Base-by-base conservation (phyloP, 805 yeast species). In the Spathaspora sp. region DNA sequence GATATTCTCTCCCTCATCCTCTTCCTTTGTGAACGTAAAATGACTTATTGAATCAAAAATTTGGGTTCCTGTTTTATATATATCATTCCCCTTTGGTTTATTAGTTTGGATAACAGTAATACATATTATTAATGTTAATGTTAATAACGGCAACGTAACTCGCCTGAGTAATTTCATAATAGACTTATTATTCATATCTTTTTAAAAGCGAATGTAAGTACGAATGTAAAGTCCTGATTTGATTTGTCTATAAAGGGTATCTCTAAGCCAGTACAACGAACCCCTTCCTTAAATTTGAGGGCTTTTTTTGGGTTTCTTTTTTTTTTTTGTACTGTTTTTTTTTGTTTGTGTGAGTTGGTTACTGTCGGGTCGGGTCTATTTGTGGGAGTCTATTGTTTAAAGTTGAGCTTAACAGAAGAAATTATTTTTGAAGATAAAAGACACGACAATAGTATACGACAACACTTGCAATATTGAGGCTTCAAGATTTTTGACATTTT, bases 21-120 rank as follows among this genome's bases (percentile, higher is more conserved):
- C n/a, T 7, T 47, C 43, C n/a, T 49, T 49, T 3, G 50, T 31
- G 19, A 52, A 52, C 26, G 54, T 48, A 19, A 52, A 48, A 35
- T 52, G 45, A 20, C 53, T 51, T 18, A 56, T 46, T 9, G 60
- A 52, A 40, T 58, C 59, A 35, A 56, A 48, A 6, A 55, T 45
- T 2, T 49, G 50, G 12, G 31, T 43, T 18, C 47, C 44, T 26
- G 26, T 35, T n/a, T 49, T 18, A 26, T 38, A 46, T 14, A 46
- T 7, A 5, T 4, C 19, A 6, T 20, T 20, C 6, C 6, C 6
- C 8, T 48, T 26, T 3, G 32, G 20, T 39, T 20, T 20, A 16
- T 20, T 23, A 7, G 48, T 19, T 44, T 50, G 46, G 11, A 50
- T 17, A 12, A 50, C 11, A 5, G 44, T 38, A 7, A 50, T 16